Evolutionary conservation across 1,284 basidiomycete genomes (phyloP).

Genomic region (Mycosarcoma maydis): DNA sequence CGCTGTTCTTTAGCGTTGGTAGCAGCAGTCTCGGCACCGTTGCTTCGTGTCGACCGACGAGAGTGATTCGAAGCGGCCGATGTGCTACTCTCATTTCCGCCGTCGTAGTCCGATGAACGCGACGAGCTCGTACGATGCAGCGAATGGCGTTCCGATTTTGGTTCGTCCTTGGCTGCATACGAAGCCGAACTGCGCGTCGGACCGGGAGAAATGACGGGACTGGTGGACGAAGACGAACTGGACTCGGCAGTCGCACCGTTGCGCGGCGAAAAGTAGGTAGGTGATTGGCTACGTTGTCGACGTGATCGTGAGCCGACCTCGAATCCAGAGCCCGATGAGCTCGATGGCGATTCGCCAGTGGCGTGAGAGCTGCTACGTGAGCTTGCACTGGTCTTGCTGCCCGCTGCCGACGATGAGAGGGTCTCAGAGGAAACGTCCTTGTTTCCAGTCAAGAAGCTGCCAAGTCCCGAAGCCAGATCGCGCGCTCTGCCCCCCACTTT

Average conservation of each 20-base stretch:
- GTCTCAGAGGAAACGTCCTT: slow-evolving; percentile 5
- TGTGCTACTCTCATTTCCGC: slow-evolving; percentile 39
- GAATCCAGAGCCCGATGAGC: slow-evolving; percentile 23
- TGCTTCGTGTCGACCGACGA: slow-evolving; percentile 24
- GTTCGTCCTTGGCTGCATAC: slow-evolving; percentile 5
- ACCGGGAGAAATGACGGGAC: slow-evolving; percentile 30
- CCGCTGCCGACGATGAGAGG: slow-evolving; percentile 2
- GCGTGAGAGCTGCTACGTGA: slow-evolving; percentile 1
- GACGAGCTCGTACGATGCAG: slow-evolving; percentile 18
- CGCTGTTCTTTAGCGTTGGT: slow-evolving; percentile 9
- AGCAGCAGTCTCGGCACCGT: neutral
- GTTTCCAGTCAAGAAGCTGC: slow-evolving; percentile 28
- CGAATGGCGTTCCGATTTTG: slow-evolving; percentile 14
- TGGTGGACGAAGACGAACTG: slow-evolving; percentile 34
- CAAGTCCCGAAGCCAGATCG: slow-evolving; percentile 25
- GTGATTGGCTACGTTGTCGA: slow-evolving; percentile 38
- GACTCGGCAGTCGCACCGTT: slow-evolving; percentile 28
- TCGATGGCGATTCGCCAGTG: slow-evolving; percentile 7
- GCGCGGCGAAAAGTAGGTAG: slow-evolving; percentile 41
- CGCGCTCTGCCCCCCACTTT: slow-evolving; percentile 21
- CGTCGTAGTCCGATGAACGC: slow-evolving; percentile 29
- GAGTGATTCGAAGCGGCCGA: slow-evolving; percentile 42
- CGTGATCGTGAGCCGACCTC: slow-evolving; percentile 22
- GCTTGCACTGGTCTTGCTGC: slow-evolving; percentile 7
- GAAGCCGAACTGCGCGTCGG: slow-evolving; percentile 17